Evolutionary conservation across 345 rosid genomes (phyloP).

Genomic region (Gossypium longicalyx): DNA sequence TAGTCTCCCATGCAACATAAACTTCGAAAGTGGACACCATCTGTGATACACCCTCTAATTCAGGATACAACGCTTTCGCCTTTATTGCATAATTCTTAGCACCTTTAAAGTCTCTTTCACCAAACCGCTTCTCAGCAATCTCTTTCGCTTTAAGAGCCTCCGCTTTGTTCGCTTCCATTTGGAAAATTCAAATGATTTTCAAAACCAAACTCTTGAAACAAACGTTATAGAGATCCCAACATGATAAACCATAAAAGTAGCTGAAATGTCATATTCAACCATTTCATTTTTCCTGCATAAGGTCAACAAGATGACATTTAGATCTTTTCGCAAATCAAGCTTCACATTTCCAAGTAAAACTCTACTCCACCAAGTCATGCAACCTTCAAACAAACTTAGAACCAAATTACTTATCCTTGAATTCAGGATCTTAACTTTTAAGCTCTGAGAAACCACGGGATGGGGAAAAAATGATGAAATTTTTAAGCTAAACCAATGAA

Average conservation of each 20-base stretch:
- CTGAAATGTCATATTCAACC: constrained; percentile 26
- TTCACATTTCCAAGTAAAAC: constrained; percentile 9
- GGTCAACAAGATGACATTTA: constrained; percentile 20
- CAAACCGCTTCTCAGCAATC: constrained; percentile 79
- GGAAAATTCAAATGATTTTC: constrained; percentile 25
- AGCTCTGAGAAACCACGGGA: not conserved
- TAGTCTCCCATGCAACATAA: constrained; percentile 68
- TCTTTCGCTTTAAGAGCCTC: constrained; percentile 86
- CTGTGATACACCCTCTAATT: constrained; percentile 79
- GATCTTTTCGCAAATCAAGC: constrained; percentile 10
- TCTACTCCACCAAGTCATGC: constrained; percentile 19
- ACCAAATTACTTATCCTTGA: not conserved
- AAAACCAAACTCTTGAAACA: constrained; percentile 24
- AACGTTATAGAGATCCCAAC: constrained; percentile 33
- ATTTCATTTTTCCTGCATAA: constrained; percentile 47
- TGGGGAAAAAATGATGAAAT: not conserved
- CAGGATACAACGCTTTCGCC: constrained; percentile 74
- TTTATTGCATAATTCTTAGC: constrained; percentile 80
- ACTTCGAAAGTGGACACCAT: constrained; percentile 90
- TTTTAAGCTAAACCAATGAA: constrained; percentile 3
- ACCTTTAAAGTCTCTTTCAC: constrained; percentile 65
- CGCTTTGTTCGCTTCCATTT: constrained; percentile 69
- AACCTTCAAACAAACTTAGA: constrained; percentile 13
- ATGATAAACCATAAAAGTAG: constrained; percentile 24
- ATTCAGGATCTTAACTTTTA: constrained; percentile 16